Evolutionary conservation across 495 filamentous ascomycete genomes (phyloP).

Genomic region (Tirmania nivea): DNA sequence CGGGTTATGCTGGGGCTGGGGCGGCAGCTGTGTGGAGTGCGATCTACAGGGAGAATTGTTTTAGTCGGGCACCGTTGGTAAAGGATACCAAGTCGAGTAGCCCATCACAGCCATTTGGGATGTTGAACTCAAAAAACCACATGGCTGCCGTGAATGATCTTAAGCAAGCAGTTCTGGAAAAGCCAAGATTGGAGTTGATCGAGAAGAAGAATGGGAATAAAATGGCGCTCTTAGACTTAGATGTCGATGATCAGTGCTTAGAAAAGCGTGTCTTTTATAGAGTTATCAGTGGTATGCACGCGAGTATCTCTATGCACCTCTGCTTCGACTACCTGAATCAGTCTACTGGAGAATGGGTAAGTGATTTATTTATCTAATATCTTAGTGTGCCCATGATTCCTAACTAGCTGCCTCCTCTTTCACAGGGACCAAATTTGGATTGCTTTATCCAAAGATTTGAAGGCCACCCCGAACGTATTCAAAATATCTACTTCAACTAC

Average conservation of each 20-base stretch:
- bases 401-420: background rate
- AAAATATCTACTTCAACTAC: conserved; percentile 98
- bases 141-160: conserved; percentile 62
- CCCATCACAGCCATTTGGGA: background rate
- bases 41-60: conserved; percentile 94
- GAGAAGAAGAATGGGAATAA: conserved; percentile 30
- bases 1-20: conserved; percentile 68
- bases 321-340: conserved; percentile 96
- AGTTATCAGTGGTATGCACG: conserved; percentile 91
- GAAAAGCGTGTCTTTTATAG: conserved; percentile 96
- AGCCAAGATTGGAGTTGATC: conserved; percentile 35
- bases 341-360: conserved; percentile 68
- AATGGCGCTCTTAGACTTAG: conserved; percentile 27
- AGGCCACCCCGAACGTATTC: conserved; percentile 67
- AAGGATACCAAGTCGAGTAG: conserved; percentile 7
- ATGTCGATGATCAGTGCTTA: conserved; percentile 72
- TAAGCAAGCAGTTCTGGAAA: conserved; percentile 54
- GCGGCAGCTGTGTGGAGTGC: conserved; percentile 84
- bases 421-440: conserved; percentile 46
- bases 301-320: conserved; percentile 83
- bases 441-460: conserved; percentile 78
- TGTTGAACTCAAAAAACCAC: conserved; percentile 6
- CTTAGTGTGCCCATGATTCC: background rate
- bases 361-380: background rate
- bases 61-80: conserved; percentile 27